Base-by-base conservation (phyloP, 202 grass and related monocot species). In the Panicum hallii region DNA sequence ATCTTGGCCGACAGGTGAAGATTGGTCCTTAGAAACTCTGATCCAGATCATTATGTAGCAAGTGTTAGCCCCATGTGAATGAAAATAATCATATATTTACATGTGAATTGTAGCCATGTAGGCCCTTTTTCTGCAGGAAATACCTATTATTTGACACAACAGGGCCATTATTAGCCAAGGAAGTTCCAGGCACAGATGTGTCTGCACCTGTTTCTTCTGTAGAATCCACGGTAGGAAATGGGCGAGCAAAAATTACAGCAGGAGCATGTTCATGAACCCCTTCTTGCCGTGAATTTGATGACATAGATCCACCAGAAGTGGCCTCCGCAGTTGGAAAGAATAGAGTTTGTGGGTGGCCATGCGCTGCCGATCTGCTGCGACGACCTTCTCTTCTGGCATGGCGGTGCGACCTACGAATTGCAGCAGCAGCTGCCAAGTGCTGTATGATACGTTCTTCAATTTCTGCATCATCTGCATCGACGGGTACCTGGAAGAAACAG, bases 361-460 rank as follows among this genome's bases (percentile, higher is more conserved):
- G 84, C 20, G 82, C 79, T 83, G 84, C 89, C 50, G 90, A 70
- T 56, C 94, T 93, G 68, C 81, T 72, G 68, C 72, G 87, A 12
- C 64, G 50, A 6, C 84, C 80, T 47, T 92, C 88, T 75, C 94
- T 87, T 86, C 94, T 93, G 65, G 77, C 60, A 42, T 91, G 78
- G 56, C 88, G 91, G 41, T 91, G 87, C 15, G 89, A 90, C 75
- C 94, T 87, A 11, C 89, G 88, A 48, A 91, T 88, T 54, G 87
- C 78, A 23, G 93, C 86, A 4, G 91, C 93, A 28, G 93, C 84
- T 20, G 89, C 87, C 56, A 96, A 53, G 57, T 96, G 94, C 28
- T 93, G 94, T 10, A 91, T 86, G 45, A 96, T 91, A 42, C 79
- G 91, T 77, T 93, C 94, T 70, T 96, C 89, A 50, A 96, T 75